Evolutionary conservation across 2,329 filamentous ascomycete species (phyloP).

Genomic region (Trichophyton rubrum): DNA sequence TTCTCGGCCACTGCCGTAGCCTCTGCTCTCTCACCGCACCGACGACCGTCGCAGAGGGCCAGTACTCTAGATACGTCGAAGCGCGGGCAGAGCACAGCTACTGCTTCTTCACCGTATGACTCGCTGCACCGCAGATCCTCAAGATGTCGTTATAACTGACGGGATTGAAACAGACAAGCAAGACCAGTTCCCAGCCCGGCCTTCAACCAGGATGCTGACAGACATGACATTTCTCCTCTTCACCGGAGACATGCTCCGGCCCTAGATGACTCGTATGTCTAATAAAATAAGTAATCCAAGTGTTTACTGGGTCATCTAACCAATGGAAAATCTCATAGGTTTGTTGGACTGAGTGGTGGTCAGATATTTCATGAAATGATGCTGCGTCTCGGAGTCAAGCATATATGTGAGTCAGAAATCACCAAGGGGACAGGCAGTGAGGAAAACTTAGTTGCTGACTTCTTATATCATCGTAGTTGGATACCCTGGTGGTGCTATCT

Average conservation of each 20-base stretch:
- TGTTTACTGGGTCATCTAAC: conserved; percentile 9
- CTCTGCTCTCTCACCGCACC: conserved; percentile 36
- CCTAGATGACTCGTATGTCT: conserved; percentile 68
- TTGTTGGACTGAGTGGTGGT: conserved; percentile 89
- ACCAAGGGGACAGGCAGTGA: not conserved
- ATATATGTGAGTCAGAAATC: conserved; percentile 61
- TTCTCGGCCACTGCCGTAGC: conserved; percentile 36
- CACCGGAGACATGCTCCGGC: conserved; percentile 48
- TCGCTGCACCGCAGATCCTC: conserved; percentile 14
- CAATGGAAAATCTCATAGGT: conserved; percentile 37
- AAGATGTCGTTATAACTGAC: conserved; percentile 11
- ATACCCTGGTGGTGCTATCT: conserved; percentile 90
- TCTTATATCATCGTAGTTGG: conserved; percentile 43
- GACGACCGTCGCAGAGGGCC: conserved; percentile 27
- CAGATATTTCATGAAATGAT: conserved; percentile 99
- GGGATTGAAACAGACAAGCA: conserved; percentile 33
- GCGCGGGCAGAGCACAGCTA: conserved; percentile 37
- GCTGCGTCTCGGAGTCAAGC: conserved; percentile 80
- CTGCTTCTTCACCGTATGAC: conserved; percentile 43
- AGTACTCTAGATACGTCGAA: conserved; percentile 23
- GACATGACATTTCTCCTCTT: conserved; percentile 56
- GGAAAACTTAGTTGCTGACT: not conserved
- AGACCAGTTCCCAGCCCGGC: conserved; percentile 52
- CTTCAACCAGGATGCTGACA: conserved; percentile 41
- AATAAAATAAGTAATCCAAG: not conserved